A percentile compares a stretch with the other conserved stretches of the same genome.
phyloP scores from a whole-genome alignment of 768 basidiomycete genomes.

The Lentinula boryana region DNA sequence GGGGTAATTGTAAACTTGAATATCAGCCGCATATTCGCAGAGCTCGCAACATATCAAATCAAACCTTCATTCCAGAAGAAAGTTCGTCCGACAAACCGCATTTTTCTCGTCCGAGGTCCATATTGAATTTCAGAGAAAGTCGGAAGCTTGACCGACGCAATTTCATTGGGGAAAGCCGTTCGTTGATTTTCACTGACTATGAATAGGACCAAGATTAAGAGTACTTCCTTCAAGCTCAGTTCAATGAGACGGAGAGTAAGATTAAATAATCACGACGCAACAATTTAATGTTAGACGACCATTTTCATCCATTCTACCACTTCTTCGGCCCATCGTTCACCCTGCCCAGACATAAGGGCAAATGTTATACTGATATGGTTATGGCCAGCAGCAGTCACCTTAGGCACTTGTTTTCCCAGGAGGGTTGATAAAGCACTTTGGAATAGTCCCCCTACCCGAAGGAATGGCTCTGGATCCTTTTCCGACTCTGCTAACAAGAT shows the following conservation, averaged over 20 bases:
- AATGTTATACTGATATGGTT: slow-evolving; percentile 58
- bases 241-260: not conserved
- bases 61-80: no score
- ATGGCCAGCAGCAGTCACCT: slow-evolving; percentile 41
- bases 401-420: slow-evolving; percentile 23
- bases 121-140: no score
- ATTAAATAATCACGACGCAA: no score
- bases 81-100: no score
- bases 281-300: not conserved
- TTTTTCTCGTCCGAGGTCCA: no score
- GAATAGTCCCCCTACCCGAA: slow-evolving; percentile 30
- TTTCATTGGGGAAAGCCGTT: no score
- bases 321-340: slow-evolving; percentile 57
- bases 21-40: no score
- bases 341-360: slow-evolving; percentile 46
- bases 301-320: slow-evolving; percentile 29
- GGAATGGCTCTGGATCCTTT: slow-evolving; percentile 44
- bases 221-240: not conserved
- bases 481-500: slow-evolving; percentile 46
- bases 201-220: not conserved
- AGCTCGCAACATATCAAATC: no score
- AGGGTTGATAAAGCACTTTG: slow-evolving; percentile 29
- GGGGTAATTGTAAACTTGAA: no score
- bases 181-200: no score
- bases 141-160: no score